Conservation (phyloP, 1,284 basidiomycete genomes). For the Tilletia caries region DNA sequence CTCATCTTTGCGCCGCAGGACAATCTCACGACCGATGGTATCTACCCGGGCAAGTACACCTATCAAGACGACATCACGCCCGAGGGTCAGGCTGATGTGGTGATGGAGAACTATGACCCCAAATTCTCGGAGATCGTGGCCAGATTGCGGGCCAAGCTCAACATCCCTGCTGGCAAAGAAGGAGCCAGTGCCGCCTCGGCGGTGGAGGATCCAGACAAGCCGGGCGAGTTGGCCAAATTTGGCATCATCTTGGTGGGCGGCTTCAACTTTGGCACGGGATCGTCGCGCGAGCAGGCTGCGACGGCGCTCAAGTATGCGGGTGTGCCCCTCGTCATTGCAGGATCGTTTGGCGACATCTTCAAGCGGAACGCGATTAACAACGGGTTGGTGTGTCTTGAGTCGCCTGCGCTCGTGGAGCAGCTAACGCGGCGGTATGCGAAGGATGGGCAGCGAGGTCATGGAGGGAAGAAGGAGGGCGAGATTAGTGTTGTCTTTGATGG, state of each 20-base stretch:
- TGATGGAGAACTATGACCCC: conserved; percentile 94
- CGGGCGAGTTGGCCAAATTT: conserved; percentile 50
- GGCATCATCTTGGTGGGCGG: conserved; percentile 84
- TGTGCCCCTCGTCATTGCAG: conserved; percentile 86
- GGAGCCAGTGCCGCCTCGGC: conserved; percentile 16
- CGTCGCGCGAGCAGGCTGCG: conserved; percentile 96
- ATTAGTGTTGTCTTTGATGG: conserved; percentile 38
- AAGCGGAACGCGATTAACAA: conserved; percentile 99
- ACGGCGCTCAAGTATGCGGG: conserved; percentile 94
- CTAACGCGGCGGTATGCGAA: conserved; percentile 72
- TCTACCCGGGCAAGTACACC: conserved; percentile 99
- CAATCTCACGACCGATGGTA: conserved; percentile 95
- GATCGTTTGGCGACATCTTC: conserved; percentile 98
- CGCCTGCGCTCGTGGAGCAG: conserved; percentile 79
- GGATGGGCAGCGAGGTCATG: conserved; percentile 66
- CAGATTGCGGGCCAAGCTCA: conserved; percentile 57
- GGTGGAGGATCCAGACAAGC: not conserved
- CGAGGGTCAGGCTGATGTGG: conserved; percentile 88
- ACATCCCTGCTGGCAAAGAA: conserved; percentile 21
- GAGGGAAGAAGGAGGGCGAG: conserved; percentile 34
- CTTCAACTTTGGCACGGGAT: conserved; percentile 98
- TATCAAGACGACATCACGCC: conserved; percentile 99
- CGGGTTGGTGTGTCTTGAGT: conserved; percentile 90
- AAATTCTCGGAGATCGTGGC: conserved; percentile 74
- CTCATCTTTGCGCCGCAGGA: conserved; percentile 91